Evolutionary conservation across 495 filamentous ascomycete species (phyloP).

Genomic region (Tuber umbilicatum): DNA sequence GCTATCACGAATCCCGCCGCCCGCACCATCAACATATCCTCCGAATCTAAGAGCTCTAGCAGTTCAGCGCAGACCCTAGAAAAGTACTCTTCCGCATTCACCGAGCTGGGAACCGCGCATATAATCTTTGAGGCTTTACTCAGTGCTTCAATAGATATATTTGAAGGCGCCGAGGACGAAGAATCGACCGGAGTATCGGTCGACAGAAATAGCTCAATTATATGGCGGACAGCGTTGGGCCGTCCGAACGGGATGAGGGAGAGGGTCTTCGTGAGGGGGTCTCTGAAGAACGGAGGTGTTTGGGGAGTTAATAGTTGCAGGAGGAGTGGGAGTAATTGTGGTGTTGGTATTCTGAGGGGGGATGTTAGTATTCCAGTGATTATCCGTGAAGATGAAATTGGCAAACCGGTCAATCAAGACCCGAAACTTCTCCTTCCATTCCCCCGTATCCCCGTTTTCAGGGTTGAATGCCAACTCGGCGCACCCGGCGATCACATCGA

Average conservation of each 20-base stretch:
- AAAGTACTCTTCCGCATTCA: conserved; percentile 49
- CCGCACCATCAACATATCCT: conserved; percentile 48
- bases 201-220: conserved; percentile 39
- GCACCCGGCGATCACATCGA: conserved; percentile 43
- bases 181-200: conserved; percentile 15
- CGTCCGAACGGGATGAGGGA: conserved; percentile 36
- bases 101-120: conserved; percentile 51
- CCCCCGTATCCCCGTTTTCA: conserved; percentile 22
- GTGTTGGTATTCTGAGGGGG: conserved; percentile 31
- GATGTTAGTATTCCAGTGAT: conserved; percentile 27
- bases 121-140: conserved; percentile 54
- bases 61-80: conserved; percentile 52
- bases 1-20: conserved; percentile 55
- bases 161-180: conserved; percentile 7
- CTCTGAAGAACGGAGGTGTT: conserved; percentile 22
- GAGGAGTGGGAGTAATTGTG: conserved; percentile 25
- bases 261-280: conserved; percentile 24
- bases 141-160: conserved; percentile 54
- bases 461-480: conserved; percentile 42
- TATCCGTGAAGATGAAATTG: conserved; percentile 7
- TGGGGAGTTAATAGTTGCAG: conserved; percentile 37
- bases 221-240: conserved; percentile 32
- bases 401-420: conserved; percentile 48
- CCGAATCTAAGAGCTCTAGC: conserved; percentile 50
- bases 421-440: conserved; percentile 41